Base-by-base conservation (phyloP, 148 eudicot species). In the Rhododendron molle region DNA sequence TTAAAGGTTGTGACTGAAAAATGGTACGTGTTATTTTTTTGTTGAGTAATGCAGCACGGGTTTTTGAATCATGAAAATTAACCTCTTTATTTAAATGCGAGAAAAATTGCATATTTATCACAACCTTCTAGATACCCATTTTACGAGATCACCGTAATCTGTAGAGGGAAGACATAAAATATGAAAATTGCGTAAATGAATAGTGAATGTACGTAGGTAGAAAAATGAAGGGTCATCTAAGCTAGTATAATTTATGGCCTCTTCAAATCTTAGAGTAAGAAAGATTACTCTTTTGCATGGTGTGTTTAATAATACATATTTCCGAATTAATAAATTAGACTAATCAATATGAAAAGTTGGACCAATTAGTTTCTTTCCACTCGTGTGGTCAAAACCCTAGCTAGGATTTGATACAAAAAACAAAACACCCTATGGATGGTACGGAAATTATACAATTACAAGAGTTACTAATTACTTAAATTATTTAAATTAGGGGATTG, bases 311-410 rank as follows among this genome's bases (percentile, higher is more conserved):
- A 56, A 56, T 56, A 56, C 20, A 5, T 20, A 16, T 0, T 0
- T 5, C 5, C 5, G 7, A 56, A 16, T 3, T 3, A 56, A 56
- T 56, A 20, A 20, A 56, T 23, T 62, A 62, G 28, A 62, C 69
- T 65, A 65, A 65, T 65, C 2, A 65, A 50, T 13, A 50, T 54
- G 3, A 38, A 38, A 77, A 43, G 50, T 40, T 49, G 26, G 28
- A 77, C 28, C 80, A 77, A 43, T 47, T 56, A 80, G 83, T 28
- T 76, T 56, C 7, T 76, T 32, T 50, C 81, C 86, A 84, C 81
- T 56, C 86, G 72, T 84, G 86, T 21, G 78, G 86, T 84, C 81
- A 84, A 76, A 76, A 84, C 86, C 77, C 21, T 30, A 23, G 56
- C 16, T 46, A 7, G 18, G n/a, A 38, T 56, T 1, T 7, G n/a